Percentiles rank a stretch among this genome's conserved stretches.
Evolutionary conservation across 2,329 filamentous ascomycete genomes (phyloP).

Genomic region (Fusarium ramigenum): DNA sequence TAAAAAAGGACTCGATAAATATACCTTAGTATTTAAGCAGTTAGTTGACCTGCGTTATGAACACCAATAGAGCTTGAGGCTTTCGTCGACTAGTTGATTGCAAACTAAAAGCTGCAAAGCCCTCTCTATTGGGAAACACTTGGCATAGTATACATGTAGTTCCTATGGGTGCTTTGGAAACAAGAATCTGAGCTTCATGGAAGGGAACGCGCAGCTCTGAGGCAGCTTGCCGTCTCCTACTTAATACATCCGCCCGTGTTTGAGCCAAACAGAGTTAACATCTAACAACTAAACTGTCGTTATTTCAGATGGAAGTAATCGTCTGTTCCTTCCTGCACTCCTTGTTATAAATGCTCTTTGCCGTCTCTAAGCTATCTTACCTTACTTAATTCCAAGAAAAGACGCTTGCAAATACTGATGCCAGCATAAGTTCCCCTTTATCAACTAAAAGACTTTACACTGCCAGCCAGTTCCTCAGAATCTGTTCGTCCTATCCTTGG

Average conservation of each 20-base stretch:
- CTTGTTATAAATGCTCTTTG: neutral
- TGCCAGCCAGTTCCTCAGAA: neutral
- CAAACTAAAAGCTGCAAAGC: too few species aligned
- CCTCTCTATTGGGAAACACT: neutral
- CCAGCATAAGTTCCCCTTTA: neutral
- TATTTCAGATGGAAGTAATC: neutral
- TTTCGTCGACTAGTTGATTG: neutral
- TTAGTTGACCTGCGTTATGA: too few species aligned
- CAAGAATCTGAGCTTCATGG: neutral
- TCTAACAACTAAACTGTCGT: accelerated
- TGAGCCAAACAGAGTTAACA: slow-evolving; percentile 7
- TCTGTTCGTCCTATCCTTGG: neutral
- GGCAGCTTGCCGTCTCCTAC: neutral
- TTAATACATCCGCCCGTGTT: neutral
- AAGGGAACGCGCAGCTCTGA: neutral
- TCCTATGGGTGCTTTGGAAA: accelerated
- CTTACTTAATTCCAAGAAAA: neutral
- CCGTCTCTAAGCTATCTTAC: neutral
- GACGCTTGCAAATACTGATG: too few species aligned
- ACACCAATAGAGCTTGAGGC: accelerated
- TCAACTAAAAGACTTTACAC: neutral
- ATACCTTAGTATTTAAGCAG: too few species aligned
- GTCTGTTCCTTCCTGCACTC: accelerated
- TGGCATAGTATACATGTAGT: neutral
- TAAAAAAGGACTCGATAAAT: too few species aligned